Percentiles rank a stretch among this genome's conserved stretches.
These are phyloP conservation scores for Penicillium frequentans DNA, from an alignment of 2,329 filamentous ascomycete species.

Conservation along the genomic window DNA sequence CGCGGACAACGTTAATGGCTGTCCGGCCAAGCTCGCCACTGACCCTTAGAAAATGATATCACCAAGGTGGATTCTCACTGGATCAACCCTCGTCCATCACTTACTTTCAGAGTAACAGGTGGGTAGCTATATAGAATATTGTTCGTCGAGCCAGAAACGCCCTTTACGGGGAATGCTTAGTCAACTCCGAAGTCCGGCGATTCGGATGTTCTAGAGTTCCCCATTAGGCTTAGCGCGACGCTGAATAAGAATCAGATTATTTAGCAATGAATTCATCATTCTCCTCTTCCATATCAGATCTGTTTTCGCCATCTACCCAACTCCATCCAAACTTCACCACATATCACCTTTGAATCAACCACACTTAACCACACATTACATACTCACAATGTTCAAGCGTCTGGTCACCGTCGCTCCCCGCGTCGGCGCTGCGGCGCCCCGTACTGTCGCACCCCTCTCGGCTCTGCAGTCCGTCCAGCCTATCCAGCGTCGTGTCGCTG, in stretches of 20 bases:
- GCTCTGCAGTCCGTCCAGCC: slow-evolving; percentile 41
- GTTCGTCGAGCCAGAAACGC: background rate
- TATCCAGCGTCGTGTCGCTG: slow-evolving; percentile 37
- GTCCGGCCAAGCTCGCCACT: slow-evolving; percentile 11
- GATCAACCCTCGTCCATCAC: background rate
- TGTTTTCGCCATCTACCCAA: slow-evolving; percentile 16
- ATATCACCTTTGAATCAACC: slow-evolving; percentile 4
- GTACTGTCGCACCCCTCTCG: slow-evolving; percentile 48
- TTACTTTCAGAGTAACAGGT: background rate
- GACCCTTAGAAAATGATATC: slow-evolving; percentile 13
- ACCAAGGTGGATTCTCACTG: background rate
- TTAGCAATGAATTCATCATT: slow-evolving; percentile 28
- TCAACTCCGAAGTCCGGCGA: slow-evolving; percentile 26
- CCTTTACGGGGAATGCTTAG: slow-evolving; percentile 6
- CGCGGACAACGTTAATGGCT: slow-evolving; percentile 20
- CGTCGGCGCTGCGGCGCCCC: slow-evolving; percentile 51
- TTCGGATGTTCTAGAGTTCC: slow-evolving; percentile 13
- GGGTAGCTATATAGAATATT: background rate
- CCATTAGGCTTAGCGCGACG: slow-evolving; percentile 16
- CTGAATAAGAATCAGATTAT: slow-evolving; percentile 28
- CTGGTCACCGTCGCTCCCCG: slow-evolving; percentile 55
- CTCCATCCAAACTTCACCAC: background rate
- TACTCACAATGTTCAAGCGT: slow-evolving; percentile 57
- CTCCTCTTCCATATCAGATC: slow-evolving; percentile 23
- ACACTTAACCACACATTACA: slow-evolving; percentile 16